Evolutionary conservation across 257 asterid species (phyloP), one percentile per base, ranked within the genome.

Genomic region (Scutellaria galericulata): DNA sequence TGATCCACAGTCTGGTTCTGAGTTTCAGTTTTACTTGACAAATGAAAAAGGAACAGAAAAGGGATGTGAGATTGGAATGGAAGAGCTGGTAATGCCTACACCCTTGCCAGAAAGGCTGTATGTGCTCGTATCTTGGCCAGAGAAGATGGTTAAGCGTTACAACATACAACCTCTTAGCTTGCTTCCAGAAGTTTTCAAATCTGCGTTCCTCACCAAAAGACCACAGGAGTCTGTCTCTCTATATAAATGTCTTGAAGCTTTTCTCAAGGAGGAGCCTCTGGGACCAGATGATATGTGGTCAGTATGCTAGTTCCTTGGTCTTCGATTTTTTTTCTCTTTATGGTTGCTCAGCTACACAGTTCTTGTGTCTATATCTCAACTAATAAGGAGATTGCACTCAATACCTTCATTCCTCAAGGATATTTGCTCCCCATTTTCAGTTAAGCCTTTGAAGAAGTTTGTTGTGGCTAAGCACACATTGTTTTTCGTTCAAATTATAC

Each of bases 271-370:
- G 86, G 99, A 91, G 86, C 99, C 99, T 63, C 86, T 91, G 52
- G 99, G 99, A 74, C 99, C 98, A 68, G 97, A 94, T 76, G 99
- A 94, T 81, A 94, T 94, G 99, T 94, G 99, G 97, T 94, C 70
- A 85, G 95, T 88, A 40, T 71, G 67, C 86, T 70, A n/a, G 46
- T 31, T 76, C 71, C 48, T 64, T 73, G 24, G 47, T 64, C 53
- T 46, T 57, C 54, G 39, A 44, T 9, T 24, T 6, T 47, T 37
- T 66, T 51, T 66, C 47, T 31, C 63, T 11, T 79, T 70, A 15
- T 50, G 40, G 41, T 73, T 81, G 59, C 75, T 80, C 59, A 7
- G 35, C 64, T n/a, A 71, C 22, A 47, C 18, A 35, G 35, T 44
- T 71, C 14, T 44, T 68, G 69, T 61, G 41, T 55, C 46, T 44